Base-by-base conservation (phyloP, 2,329 filamentous ascomycete species). In the Curvularia sp. region DNA sequence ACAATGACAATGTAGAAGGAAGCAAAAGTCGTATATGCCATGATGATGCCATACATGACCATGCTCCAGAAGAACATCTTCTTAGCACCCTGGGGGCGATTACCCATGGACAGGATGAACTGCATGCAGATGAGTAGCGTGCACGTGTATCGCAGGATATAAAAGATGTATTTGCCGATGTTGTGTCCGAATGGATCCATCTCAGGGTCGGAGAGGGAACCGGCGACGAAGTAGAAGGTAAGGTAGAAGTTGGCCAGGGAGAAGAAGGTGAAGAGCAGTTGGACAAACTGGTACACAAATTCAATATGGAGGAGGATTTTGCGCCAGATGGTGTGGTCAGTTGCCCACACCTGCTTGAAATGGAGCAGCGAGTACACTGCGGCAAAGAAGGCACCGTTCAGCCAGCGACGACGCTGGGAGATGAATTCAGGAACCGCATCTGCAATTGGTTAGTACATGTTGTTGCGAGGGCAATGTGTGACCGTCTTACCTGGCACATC, bases 231-330 rank as follows among this genome's bases (percentile, higher is more conserved):
- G 84, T 93, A 99, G 80, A 99, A 99, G 57, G 93, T 96, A 51
- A 99, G 88, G 78, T 98, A 99, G 83, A 98, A 99, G 82, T 99
- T 99, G 77, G 94, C 93, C 67, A 99, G 87, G 10, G 94, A 97
- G 82, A 99, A 98, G 82, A 92, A 99, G 45, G 95, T 99, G 81
- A 99, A 99, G 60, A 96, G 78, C 13, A 99, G 86, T 73, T 93
- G 91, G 67, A 98, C 84, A 75, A 96, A 89, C 76, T 99, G 95
- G 78, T 99, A 99, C 67, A 97, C 78, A 74, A 97, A 97, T 77
- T 99, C 95, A 68, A 98, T 87, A 77, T 97, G 93, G 51, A 99
- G 86, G 32, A 99, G 84, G 23, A 96, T 84, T 79, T 99, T 99
- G 67, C 95, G 90, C 36, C 88, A 84, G 21, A 98, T 72, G 0